Conservation (phyloP, 148 eudicot species). For the Chenopodium quinoa region DNA sequence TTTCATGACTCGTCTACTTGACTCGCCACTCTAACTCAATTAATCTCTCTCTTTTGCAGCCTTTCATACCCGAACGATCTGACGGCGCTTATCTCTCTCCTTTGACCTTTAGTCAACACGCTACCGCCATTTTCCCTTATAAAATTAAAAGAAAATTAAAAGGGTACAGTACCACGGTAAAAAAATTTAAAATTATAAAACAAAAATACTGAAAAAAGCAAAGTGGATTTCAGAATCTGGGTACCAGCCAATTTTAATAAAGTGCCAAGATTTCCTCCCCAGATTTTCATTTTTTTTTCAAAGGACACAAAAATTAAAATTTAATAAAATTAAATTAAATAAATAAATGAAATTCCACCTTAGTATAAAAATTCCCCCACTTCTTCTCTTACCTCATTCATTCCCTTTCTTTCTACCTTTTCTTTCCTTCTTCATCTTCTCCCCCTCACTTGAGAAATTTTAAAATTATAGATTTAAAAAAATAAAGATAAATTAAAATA, state of each 20-base stretch:
- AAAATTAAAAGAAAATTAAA: background rate
- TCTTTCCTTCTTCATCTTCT: background rate
- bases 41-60: slow-evolving; percentile 1
- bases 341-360: background rate
- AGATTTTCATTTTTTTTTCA: slow-evolving; percentile 8
- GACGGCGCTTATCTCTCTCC: slow-evolving; percentile 23
- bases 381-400: slow-evolving; percentile 2
- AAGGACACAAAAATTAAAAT: slow-evolving; percentile 1
- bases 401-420: background rate
- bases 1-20: slow-evolving; percentile 9
- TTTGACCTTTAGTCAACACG: slow-evolving; percentile 26
- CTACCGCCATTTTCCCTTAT: slow-evolving; percentile 7
- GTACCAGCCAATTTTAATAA: slow-evolving; percentile 27
- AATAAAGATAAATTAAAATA: no score
- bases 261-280: slow-evolving; percentile 27
- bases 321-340: no score
- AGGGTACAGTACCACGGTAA: background rate
- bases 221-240: slow-evolving; percentile 42
- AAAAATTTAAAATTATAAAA: background rate
- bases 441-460: background rate
- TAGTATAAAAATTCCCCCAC: slow-evolving; percentile 20
- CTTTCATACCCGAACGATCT: slow-evolving; percentile 14
- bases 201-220: background rate
- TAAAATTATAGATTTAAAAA: no score
- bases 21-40: background rate